phyloP scores from a whole-genome alignment of 2,329 filamentous ascomycete genomes.

The Xylariaceae sp. region DNA sequence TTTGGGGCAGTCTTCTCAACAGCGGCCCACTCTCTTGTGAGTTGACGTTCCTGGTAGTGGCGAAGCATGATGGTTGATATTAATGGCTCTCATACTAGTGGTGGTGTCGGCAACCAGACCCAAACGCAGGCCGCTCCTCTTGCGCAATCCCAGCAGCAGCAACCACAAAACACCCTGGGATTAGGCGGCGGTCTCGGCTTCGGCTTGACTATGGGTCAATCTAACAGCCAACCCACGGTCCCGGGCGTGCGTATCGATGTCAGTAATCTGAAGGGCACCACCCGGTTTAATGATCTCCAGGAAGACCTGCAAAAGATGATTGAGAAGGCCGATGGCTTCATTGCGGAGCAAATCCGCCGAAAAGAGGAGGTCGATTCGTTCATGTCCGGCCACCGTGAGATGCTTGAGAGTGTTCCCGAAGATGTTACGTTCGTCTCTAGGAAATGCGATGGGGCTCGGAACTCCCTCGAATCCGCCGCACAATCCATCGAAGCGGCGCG shows the following conservation, averaged over 20 bases:
- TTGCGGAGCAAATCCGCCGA: conserved; percentile 72
- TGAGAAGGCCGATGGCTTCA: conserved; percentile 69
- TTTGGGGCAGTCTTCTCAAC: conserved; percentile 26
- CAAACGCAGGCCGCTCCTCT: conserved; percentile 21
- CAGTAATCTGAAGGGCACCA: conserved; percentile 74
- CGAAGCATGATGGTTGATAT: not conserved
- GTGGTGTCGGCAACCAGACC: conserved; percentile 19
- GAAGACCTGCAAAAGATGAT: conserved; percentile 77
- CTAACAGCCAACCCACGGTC: conserved; percentile 48
- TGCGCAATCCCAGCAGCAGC: conserved; percentile 24
- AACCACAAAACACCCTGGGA: conserved; percentile 15
- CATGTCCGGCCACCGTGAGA: conserved; percentile 52
- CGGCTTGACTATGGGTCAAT: conserved; percentile 45
- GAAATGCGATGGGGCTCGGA: conserved; percentile 42
- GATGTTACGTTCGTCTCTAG: conserved; percentile 42
- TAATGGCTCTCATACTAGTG: conserved; percentile 15
- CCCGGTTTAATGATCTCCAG: conserved; percentile 84
- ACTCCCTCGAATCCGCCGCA: conserved; percentile 37
- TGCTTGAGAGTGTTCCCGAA: conserved; percentile 44
- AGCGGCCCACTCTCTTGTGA: conserved; percentile 31
- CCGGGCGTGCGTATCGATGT: conserved; percentile 75
- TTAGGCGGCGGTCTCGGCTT: conserved; percentile 28
- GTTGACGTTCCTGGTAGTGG: conserved; percentile 10
- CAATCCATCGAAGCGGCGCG: conserved; percentile 40
- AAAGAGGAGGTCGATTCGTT: conserved; percentile 71